Percentiles rank a stretch among this genome's conserved stretches.
Evolutionary conservation across 108 stramenopile genomes (phyloP).

Genomic region (Pseudonitzschia multistriata): DNA sequence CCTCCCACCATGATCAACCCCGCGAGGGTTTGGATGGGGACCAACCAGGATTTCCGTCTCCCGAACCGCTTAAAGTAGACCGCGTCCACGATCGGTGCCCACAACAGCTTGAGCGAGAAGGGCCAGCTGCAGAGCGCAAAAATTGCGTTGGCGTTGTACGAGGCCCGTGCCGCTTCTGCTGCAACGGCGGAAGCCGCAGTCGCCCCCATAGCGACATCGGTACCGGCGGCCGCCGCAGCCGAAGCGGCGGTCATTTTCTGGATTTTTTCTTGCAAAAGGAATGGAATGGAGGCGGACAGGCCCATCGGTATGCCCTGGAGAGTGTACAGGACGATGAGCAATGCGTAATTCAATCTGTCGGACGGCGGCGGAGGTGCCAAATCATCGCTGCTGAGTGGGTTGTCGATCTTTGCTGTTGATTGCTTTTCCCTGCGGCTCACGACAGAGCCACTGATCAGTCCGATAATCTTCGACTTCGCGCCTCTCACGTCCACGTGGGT

Average conservation of each 20-base stretch:
- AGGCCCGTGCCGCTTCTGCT: conserved; percentile 51
- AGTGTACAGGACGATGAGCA: conserved; percentile 95
- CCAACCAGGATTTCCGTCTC: conserved; percentile 95
- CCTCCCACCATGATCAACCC: conserved; percentile 84
- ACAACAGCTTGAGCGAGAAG: conserved; percentile 96
- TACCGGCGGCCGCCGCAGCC: conserved; percentile 24
- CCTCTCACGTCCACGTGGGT: not conserved
- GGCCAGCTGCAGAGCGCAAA: conserved; percentile 95
- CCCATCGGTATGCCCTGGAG: conserved; percentile 99
- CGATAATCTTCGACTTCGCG: conserved; percentile 3
- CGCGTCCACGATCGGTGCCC: conserved; percentile 99
- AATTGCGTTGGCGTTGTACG: conserved; percentile 94
- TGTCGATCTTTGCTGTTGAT: not conserved
- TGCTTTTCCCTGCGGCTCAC: not conserved
- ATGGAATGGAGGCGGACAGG: conserved; percentile 93
- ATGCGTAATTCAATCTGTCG: conserved; percentile 77
- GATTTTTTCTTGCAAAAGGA: conserved; percentile 93
- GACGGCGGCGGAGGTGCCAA: conserved; percentile 31
- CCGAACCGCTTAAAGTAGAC: conserved; percentile 85
- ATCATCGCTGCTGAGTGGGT: not conserved
- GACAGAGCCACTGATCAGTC: not conserved
- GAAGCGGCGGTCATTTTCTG: conserved; percentile 54
- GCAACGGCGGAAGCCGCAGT: conserved; percentile 36
- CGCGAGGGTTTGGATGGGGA: conserved; percentile 93
- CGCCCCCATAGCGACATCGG: conserved; percentile 22